phyloP scores from a whole-genome alignment of 2,329 filamentous ascomycete genomes.

The Rasamsonia emersonii region DNA sequence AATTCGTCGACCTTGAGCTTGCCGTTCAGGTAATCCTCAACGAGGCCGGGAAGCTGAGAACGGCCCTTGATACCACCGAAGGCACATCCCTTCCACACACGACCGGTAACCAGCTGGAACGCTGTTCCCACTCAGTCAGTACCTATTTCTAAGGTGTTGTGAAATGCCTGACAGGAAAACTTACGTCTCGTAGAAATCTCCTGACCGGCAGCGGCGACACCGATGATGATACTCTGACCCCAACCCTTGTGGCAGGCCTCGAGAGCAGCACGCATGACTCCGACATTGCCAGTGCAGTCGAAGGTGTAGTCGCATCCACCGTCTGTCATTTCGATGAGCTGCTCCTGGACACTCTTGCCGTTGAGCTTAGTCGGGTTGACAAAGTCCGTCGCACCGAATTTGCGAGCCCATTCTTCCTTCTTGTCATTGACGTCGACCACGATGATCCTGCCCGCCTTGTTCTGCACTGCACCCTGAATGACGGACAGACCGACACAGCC shows the following conservation, averaged over 20 bases:
- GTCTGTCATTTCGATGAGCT: constrained; percentile 94
- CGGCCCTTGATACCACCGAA: constrained; percentile 98
- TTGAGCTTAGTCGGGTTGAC: constrained; percentile 81
- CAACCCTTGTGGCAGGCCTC: constrained; percentile 99
- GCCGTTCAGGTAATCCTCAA: constrained; percentile 80
- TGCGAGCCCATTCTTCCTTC: constrained; percentile 86
- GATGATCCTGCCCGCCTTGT: constrained; percentile 58
- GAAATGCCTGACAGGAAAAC: constrained; percentile 31
- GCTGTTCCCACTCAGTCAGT: constrained; percentile 43
- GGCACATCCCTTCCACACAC: constrained; percentile 95
- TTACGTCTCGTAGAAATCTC: constrained; percentile 89
- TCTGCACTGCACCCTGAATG: constrained; percentile 83
- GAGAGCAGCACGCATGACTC: constrained; percentile 88
- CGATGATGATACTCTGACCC: constrained; percentile 97
- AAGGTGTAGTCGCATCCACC: constrained; percentile 98
- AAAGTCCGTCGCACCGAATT: constrained; percentile 95
- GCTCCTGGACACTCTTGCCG: constrained; percentile 73
- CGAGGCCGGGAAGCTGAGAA: constrained; percentile 77
- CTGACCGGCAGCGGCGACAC: constrained; percentile 90
- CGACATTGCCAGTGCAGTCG: constrained; percentile 95
- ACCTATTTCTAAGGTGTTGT: constrained; percentile 11
- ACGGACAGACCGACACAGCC: constrained; percentile 94
- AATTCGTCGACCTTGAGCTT: constrained; percentile 98
- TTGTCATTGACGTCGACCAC: constrained; percentile 72
- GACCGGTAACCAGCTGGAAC: constrained; percentile 97